Conservation (phyloP, 768 basidiomycete genomes). For the Harrya chromipes region DNA sequence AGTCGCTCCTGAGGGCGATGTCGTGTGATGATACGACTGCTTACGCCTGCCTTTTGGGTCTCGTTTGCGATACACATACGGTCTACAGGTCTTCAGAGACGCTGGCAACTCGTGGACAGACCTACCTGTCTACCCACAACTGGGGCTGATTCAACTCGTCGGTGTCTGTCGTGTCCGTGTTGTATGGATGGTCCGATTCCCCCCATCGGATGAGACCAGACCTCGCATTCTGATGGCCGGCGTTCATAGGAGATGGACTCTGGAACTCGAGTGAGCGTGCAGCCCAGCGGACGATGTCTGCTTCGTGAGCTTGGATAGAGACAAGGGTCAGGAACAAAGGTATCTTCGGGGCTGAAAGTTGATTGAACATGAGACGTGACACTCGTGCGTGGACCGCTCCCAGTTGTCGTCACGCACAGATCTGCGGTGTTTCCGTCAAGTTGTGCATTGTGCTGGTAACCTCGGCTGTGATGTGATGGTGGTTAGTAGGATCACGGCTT, state of each 20-base stretch:
- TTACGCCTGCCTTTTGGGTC: constrained; percentile 8
- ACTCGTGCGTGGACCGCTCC: constrained; percentile 3
- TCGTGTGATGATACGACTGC: constrained; percentile 6
- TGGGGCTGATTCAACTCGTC: constrained; percentile 2
- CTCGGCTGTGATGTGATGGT: too few relatives aligned
- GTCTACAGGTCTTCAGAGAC: constrained; percentile 5
- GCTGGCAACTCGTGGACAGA: constrained; percentile 26
- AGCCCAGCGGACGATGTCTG: constrained; percentile 58
- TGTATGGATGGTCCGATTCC: constrained; percentile 10
- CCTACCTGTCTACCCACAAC: constrained; percentile 86
- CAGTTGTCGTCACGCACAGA: constrained; percentile 7
- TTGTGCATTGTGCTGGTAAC: constrained; percentile 18
- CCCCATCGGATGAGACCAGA: constrained; percentile 37
- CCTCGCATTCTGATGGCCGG: constrained; percentile 15
- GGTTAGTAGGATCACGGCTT: too few relatives aligned
- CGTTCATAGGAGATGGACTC: constrained; percentile 3
- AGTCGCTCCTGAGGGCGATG: constrained; percentile 3
- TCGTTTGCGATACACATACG: constrained; percentile 2
- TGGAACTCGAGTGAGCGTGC: constrained; percentile 36
- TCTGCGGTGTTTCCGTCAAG: constrained; percentile 24
- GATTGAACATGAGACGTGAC: neutral
- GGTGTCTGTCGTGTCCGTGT: constrained; percentile 1
- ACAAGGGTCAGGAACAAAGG: constrained; percentile 19
- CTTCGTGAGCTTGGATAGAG: constrained; percentile 75
- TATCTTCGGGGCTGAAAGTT: constrained; percentile 1